Conservation (phyloP, 2,329 filamentous ascomycete genomes). For the Colletotrichum melonis region DNA sequence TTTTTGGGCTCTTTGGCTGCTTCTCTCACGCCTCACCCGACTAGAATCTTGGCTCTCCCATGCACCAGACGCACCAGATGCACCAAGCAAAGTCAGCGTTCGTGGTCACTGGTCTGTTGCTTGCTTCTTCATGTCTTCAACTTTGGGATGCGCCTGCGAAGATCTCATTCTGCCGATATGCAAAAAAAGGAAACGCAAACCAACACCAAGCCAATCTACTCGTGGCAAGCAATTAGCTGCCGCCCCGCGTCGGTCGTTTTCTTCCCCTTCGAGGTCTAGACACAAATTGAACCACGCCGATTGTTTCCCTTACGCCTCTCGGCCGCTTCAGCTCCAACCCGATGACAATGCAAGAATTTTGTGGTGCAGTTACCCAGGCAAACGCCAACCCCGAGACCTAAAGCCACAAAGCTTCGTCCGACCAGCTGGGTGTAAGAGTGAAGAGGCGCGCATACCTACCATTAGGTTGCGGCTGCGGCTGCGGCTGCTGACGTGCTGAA, state of each 20-base stretch:
- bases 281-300: not conserved
- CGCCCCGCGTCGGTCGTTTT: not conserved
- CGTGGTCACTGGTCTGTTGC: not conserved
- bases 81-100: not conserved
- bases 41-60: not conserved
- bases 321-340: not conserved
- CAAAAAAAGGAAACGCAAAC: not conserved
- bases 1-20: conserved; percentile 15
- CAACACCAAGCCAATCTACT: conserved; percentile 18
- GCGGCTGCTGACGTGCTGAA: not conserved
- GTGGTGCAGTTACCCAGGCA: not conserved
- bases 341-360: not conserved
- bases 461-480: not conserved
- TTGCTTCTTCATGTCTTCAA: conserved; percentile 31
- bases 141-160: not conserved
- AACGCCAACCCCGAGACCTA: not conserved
- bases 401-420: conserved; percentile 1
- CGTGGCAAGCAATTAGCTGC: conserved; percentile 8
- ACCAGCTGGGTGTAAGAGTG: not conserved
- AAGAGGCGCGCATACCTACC: not conserved
- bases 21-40: not conserved
- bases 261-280: conserved; percentile 1
- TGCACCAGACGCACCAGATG: not conserved
- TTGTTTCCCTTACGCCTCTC: not conserved
- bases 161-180: conserved; percentile 23